Evolutionary conservation across 306 rosid genomes (phyloP), one percentile per base, ranked within the genome.

Genomic region (Pyrus betulifolia): DNA sequence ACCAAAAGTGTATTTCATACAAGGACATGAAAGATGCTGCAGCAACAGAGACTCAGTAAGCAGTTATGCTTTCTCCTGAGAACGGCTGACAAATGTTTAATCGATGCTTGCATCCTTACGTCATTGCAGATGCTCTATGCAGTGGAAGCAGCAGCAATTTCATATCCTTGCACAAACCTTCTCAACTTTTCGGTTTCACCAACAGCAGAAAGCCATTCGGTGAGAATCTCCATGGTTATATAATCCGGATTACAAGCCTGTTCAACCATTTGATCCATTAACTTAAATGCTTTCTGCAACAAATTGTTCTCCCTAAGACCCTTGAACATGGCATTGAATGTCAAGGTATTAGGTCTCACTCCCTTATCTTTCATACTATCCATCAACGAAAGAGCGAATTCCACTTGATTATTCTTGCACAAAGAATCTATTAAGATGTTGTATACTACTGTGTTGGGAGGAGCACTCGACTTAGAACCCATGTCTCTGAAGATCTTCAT

Each of bases 161-260:
- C 74, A 33, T 82, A 81, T 65, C 91, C 96, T 55, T 58, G 62
- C 1, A 81, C 75, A 74, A 93, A 89, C 15, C 25, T 72, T 70
- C 82, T 79, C 76, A 93, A 83, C 81, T 80, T 85, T 52, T 76
- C 84, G 2, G 51, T 79, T 80, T 90, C 85, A 30, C 90, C 91
- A 44, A 74, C 86, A 0, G 86, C 81, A 52, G 87, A 67, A 78
- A 93, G 89, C 97, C 97, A 90, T 71, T 93, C 90, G 1, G 96
- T 85, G 59, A 93, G 92, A 72, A 90, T 82, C 70, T 90, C 94
- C 90, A 89, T 84, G 76, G 92, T 93, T 82, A 81, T 76, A 65
- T 85, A 86, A 82, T 93, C 91, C 51, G 97, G 91, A 69, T 44
- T 57, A 77, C 93, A 93, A 10, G 91, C 93, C 49, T 87, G 82